Conservation (phyloP, 768 basidiomycete species). For the Cyclocybe aegerita region DNA sequence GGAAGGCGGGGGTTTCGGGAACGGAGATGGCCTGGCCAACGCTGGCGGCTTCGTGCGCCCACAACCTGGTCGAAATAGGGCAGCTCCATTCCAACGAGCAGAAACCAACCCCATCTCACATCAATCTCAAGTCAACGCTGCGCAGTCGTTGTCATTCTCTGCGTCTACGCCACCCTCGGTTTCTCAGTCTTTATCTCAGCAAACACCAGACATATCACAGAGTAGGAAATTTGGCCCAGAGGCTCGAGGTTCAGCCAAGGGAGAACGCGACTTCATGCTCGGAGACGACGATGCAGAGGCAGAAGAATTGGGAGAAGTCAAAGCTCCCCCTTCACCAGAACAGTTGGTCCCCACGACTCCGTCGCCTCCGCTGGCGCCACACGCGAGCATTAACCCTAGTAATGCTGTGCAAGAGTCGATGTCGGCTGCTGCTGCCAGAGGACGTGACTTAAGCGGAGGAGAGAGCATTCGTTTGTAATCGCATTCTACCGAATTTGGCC, state of each 20-base stretch:
- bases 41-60: conserved; percentile 29
- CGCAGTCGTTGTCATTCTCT: conserved; percentile 22
- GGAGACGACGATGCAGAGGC: conserved; percentile 21
- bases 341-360: not conserved
- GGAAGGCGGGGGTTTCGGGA: conserved; percentile 4
- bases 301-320: conserved; percentile 16
- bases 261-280: conserved; percentile 38
- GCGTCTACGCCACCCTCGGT: conserved; percentile 15
- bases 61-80: conserved; percentile 16
- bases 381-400: not conserved
- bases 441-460: conserved; percentile 18
- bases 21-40: not conserved
- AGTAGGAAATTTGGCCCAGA: conserved; percentile 5
- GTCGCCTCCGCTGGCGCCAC: conserved; percentile 3
- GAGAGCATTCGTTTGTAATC: conserved; percentile 17
- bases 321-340: not conserved
- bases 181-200: conserved; percentile 10
- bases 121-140: conserved; percentile 32
- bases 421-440: conserved; percentile 17
- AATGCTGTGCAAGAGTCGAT: not conserved
- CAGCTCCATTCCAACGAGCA: conserved; percentile 16
- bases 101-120: conserved; percentile 45
- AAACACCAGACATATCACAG: conserved; percentile 9
- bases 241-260: conserved; percentile 16
- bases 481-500: not conserved